Conservation (phyloP, 768 basidiomycete species). For the Pleurotus cornucopiae region DNA sequence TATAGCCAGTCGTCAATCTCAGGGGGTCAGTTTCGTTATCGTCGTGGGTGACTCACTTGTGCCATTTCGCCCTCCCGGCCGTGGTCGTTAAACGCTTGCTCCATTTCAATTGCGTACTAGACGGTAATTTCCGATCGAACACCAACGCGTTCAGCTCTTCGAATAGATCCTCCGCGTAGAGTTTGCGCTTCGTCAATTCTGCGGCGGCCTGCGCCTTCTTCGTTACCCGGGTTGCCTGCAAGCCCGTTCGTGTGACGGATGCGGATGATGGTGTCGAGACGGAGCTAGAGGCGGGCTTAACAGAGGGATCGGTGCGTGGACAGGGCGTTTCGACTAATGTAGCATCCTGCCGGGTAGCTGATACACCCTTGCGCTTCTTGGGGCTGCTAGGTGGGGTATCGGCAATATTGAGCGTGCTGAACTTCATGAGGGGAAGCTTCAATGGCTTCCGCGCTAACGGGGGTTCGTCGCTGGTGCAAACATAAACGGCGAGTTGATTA, state of each 20-base stretch:
- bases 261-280: background rate
- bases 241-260: constrained; percentile 11
- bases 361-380: background rate
- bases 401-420: constrained; percentile 8
- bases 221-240: constrained; percentile 20
- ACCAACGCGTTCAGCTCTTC: constrained; percentile 52
- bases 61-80: constrained; percentile 67
- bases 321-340: background rate
- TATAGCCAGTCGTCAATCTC: constrained; percentile 16
- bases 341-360: background rate
- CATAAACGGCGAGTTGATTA: background rate
- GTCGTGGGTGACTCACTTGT: constrained; percentile 33
- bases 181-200: constrained; percentile 39
- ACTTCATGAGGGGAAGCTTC: constrained; percentile 13
- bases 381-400: constrained; percentile 6
- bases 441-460: constrained; percentile 44
- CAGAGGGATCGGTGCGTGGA: background rate
- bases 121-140: constrained; percentile 52
- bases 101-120: constrained; percentile 57
- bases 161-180: constrained; percentile 60
- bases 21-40: background rate
- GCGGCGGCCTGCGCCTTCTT: constrained; percentile 40
- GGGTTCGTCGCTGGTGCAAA: constrained; percentile 40
- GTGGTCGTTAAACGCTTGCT: constrained; percentile 62
- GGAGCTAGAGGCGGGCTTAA: background rate